Evolutionary conservation across 768 basidiomycete species (phyloP).

Genomic region (Suillus bovinus): DNA sequence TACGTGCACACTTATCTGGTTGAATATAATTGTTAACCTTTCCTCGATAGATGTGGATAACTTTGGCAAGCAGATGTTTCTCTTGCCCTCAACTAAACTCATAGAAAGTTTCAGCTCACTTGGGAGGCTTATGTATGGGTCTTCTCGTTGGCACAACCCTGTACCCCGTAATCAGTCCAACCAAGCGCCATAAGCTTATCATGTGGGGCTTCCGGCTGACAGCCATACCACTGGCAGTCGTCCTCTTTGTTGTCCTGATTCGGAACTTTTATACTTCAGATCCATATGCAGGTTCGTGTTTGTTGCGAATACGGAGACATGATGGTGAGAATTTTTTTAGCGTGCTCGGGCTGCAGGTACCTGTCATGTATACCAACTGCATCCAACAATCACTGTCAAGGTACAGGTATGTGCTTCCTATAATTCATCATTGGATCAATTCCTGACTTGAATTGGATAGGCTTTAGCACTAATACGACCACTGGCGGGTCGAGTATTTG

Average conservation of each 20-base stretch:
- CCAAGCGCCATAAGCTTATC: constrained; percentile 68
- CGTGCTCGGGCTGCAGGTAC: constrained; percentile 87
- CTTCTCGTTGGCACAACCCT: constrained; percentile 81
- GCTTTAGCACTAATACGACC: constrained; percentile 27
- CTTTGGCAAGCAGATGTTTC: constrained; percentile 54
- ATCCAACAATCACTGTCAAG: constrained; percentile 66
- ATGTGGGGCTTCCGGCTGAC: constrained; percentile 73
- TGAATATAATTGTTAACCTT: constrained; percentile 15
- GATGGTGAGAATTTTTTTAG: constrained; percentile 36
- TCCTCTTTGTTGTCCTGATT: constrained; percentile 80
- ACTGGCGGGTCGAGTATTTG: constrained; percentile 33
- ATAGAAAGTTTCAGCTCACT: constrained; percentile 54
- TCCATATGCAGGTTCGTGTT: constrained; percentile 71
- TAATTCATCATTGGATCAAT: neutral
- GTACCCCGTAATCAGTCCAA: constrained; percentile 85
- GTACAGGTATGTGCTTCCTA: constrained; percentile 34
- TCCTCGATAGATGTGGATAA: constrained; percentile 75
- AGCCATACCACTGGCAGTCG: constrained; percentile 72
- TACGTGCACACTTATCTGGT: constrained; percentile 36
- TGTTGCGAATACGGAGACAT: neutral
- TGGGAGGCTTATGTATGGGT: constrained; percentile 86
- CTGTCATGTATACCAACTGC: constrained; percentile 85
- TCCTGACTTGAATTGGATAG: constrained; percentile 17
- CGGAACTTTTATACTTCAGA: constrained; percentile 90
- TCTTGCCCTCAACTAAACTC: neutral